Evolutionary conservation across 208 protist genomes (phyloP).

Genomic region (Trypanosoma conorhini): DNA sequence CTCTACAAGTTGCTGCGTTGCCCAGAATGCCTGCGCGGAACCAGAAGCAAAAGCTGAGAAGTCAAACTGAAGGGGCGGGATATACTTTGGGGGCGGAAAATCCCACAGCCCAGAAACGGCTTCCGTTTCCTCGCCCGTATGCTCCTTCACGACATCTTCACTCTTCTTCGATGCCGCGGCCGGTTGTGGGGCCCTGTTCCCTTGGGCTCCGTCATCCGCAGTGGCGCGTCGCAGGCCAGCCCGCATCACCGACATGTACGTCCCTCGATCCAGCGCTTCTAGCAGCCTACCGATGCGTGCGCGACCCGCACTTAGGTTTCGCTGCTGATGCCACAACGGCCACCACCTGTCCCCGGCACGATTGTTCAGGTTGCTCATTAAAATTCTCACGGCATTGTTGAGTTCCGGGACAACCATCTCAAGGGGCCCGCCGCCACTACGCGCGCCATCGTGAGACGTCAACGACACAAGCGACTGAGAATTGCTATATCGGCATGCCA

Average conservation of each 20-base stretch:
- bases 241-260: neutral
- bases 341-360: neutral
- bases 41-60: constrained; percentile 67
- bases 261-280: neutral
- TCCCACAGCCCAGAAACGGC: neutral
- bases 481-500: constrained; percentile 26
- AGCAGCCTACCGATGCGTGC: neutral
- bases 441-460: no score
- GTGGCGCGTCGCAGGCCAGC: neutral
- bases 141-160: neutral
- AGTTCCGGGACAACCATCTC: constrained; percentile 14
- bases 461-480: constrained; percentile 11
- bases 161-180: neutral
- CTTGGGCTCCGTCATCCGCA: neutral
- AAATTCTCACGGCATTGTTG: constrained; percentile 5
- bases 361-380: constrained; percentile 5
- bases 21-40: constrained; percentile 52
- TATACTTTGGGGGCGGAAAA: constrained; percentile 31
- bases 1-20: constrained; percentile 36
- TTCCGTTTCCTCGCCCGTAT: neutral
- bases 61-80: constrained; percentile 52
- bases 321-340: constrained; percentile 8
- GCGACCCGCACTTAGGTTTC: constrained; percentile 3
- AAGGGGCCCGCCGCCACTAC: neutral
- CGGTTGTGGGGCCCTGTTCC: neutral